Evolutionary conservation across 2,329 filamentous ascomycete genomes (phyloP).

Genomic region (Juglanconis juglandina): DNA sequence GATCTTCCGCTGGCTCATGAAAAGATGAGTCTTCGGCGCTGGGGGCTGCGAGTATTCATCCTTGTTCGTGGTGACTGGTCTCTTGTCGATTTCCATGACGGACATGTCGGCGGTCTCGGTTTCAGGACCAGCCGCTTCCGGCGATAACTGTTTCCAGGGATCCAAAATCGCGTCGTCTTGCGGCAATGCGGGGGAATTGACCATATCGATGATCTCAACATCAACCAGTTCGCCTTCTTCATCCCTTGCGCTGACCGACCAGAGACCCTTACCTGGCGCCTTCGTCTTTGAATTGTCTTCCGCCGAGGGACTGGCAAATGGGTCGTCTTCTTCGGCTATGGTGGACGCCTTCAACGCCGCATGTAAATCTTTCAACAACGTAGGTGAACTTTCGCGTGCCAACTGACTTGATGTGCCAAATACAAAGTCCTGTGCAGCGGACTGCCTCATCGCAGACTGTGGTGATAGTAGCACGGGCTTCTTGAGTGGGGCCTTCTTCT

Average conservation of each 20-base stretch:
- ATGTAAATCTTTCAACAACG: slow-evolving; percentile 60
- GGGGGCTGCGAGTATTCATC: neutral
- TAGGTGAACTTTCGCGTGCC: slow-evolving; percentile 68
- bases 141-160: slow-evolving; percentile 29
- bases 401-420: slow-evolving; percentile 87
- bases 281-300: slow-evolving; percentile 10
- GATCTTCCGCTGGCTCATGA: slow-evolving; percentile 19
- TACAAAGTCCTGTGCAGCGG: slow-evolving; percentile 69
- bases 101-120: slow-evolving; percentile 5
- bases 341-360: slow-evolving; percentile 60
- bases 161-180: slow-evolving; percentile 21
- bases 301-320: slow-evolving; percentile 31
- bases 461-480: slow-evolving; percentile 65
- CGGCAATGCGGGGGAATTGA: slow-evolving; percentile 36
- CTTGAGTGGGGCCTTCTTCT: slow-evolving; percentile 34
- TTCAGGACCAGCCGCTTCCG: slow-evolving; percentile 7
- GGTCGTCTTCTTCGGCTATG: slow-evolving; percentile 33
- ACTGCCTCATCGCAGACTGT: slow-evolving; percentile 60
- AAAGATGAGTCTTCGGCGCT: slow-evolving; percentile 18
- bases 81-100: slow-evolving; percentile 8
- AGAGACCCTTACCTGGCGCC: slow-evolving; percentile 48
- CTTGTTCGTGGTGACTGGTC: neutral
- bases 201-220: slow-evolving; percentile 59
- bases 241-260: slow-evolving; percentile 69
- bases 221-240: slow-evolving; percentile 61